Base-by-base conservation (phyloP, 1,284 basidiomycete species). In the Chondrostereum purpureum region DNA sequence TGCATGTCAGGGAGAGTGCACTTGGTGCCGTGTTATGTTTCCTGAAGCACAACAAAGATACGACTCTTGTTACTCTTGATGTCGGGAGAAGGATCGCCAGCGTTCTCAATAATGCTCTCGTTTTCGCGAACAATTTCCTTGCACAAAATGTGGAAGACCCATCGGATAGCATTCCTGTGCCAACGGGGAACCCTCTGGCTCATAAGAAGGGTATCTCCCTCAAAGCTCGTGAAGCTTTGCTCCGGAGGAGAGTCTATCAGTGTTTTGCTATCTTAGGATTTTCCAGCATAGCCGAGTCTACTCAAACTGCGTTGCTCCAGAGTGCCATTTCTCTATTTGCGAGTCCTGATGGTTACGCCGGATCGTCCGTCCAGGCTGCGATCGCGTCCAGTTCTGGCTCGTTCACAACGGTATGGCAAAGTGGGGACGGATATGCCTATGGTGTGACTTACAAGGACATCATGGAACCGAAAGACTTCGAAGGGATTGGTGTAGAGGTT, bases 1-100 rank as follows among this genome's bases (percentile, higher is more conserved):
- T 99, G 4, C 85, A 92, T 51, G 88, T 99, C 5, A 78, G 95
- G 20, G 93, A 97, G 64, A 88, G 84, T 55, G 92, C 95, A 0
- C 73, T 99, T 13, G 83, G 88, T 1, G 90, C 94, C 2, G 85
- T 99, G 27, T 72, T 91, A 27, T 85, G 84, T 54, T 99, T 99
- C 67, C 68, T 98, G 42, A 72, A 80, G 43, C 85, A 94, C 60
- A 95, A 94, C 59, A 64, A 74, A 1, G 67, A 76, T 0, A 70
- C 77, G 1, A 31, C n/a, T 8, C 72, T 98, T 12, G 83, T 97
- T 48, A 95, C 89, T 8, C 79, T 95, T 4, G 96, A 98, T 56
- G 89, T 95, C 10, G 86, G 90, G 1, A 77, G 94, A 16, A 80
- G 94, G 3, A 78, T 99, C 31, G 81, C 92, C 1, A 88, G 89